These are phyloP conservation scores for Camellia oleifera DNA, from an alignment of 179 eudicot species.

Conservation along the genomic window DNA sequence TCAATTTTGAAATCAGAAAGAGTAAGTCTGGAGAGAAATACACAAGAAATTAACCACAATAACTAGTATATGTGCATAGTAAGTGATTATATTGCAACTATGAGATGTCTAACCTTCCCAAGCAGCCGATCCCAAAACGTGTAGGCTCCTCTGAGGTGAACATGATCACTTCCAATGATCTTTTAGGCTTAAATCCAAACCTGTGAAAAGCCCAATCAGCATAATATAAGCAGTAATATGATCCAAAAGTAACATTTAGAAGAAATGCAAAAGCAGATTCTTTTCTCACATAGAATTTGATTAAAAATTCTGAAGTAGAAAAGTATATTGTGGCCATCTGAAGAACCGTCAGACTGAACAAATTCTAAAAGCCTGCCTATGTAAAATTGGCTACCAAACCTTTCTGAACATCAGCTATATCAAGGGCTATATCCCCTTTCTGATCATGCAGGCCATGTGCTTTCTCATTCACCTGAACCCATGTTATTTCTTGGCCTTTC, in stretches of 20 bases:
- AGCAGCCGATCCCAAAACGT: conserved; percentile 90
- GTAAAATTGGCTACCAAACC: background rate
- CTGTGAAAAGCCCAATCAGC: conserved; percentile 38
- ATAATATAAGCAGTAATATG: background rate
- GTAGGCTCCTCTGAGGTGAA: conserved; percentile 99
- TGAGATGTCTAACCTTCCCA: conserved; percentile 68
- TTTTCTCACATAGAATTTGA: background rate
- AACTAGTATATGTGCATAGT: background rate
- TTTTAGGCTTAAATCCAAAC: conserved; percentile 89
- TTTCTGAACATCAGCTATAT: background rate
- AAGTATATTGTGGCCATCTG: conserved; percentile 4
- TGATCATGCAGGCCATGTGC: background rate
- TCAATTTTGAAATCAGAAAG: background rate
- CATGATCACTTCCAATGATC: conserved; percentile 91
- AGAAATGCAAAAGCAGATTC: background rate
- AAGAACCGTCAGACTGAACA: background rate
- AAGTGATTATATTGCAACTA: conserved; percentile 7
- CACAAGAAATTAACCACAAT: background rate
- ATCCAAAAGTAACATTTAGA: background rate
- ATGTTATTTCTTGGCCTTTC: background rate
- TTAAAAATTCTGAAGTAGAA: background rate
- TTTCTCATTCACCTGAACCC: background rate
- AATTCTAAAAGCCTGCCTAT: background rate
- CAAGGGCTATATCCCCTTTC: background rate
- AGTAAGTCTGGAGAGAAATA: background rate